Evolutionary conservation across 1,284 basidiomycete species (phyloP).

Genomic region (Fomitopsis schrenkii): DNA sequence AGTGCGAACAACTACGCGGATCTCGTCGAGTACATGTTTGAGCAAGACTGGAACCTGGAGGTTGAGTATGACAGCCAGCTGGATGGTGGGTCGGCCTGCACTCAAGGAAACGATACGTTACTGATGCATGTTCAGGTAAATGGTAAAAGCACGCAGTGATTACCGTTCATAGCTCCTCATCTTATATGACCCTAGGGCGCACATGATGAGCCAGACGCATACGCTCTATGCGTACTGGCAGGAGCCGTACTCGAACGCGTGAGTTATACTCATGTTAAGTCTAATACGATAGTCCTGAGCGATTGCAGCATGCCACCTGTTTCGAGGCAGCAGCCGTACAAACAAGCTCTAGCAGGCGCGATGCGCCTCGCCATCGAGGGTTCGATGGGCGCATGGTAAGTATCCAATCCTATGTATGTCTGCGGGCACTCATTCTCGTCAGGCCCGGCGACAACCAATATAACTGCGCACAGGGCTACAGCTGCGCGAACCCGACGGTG

Average conservation of each 20-base stretch:
- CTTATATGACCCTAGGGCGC: slow-evolving; percentile 14
- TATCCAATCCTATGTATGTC: background rate
- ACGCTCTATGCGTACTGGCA: slow-evolving; percentile 70
- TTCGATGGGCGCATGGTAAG: slow-evolving; percentile 53
- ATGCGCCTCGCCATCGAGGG: slow-evolving; percentile 64
- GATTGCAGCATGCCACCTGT: slow-evolving; percentile 49
- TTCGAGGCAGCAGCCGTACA: slow-evolving; percentile 51
- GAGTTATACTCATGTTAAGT: slow-evolving; percentile 8
- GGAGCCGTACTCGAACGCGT: slow-evolving; percentile 61
- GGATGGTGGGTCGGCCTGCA: slow-evolving; percentile 36
- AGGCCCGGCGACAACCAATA: slow-evolving; percentile 62
- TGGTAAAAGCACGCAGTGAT: slow-evolving; percentile 30
- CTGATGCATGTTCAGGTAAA: slow-evolving; percentile 37
- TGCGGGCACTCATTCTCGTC: background rate
- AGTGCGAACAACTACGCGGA: slow-evolving; percentile 57
- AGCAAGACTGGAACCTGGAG: slow-evolving; percentile 55
- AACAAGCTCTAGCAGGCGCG: slow-evolving; percentile 52
- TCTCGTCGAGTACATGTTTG: slow-evolving; percentile 52
- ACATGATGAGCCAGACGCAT: slow-evolving; percentile 70
- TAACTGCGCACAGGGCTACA: slow-evolving; percentile 47
- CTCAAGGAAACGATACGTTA: background rate
- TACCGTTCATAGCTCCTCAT: background rate
- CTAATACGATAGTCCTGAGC: background rate
- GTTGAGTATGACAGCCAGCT: slow-evolving; percentile 55
- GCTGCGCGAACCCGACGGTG: slow-evolving; percentile 47